Percentiles rank a stretch among this genome's conserved stretches.
phyloP scores from a whole-genome alignment of 2,329 filamentous ascomycete species.

The Epichloe sp. region DNA sequence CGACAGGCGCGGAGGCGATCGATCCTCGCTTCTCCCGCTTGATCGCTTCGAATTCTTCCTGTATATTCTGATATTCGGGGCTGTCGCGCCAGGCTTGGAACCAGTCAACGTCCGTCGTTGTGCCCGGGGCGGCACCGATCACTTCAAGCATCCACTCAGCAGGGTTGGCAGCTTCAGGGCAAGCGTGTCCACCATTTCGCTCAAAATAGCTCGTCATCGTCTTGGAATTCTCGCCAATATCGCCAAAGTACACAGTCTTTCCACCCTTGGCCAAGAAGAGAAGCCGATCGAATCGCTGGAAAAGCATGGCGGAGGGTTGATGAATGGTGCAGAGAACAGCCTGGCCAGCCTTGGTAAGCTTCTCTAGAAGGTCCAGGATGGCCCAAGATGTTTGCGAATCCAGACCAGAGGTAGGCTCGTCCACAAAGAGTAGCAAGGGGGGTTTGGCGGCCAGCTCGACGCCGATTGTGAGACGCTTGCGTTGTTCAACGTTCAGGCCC shows the following conservation, averaged over 20 bases:
- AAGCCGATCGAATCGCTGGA: conserved; percentile 78
- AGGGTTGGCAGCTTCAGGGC: conserved; percentile 58
- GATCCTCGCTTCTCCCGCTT: conserved; percentile 31
- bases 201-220: conserved; percentile 65
- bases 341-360: conserved; percentile 77
- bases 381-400: conserved; percentile 91
- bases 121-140: conserved; percentile 51
- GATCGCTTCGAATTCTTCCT: conserved; percentile 43
- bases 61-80: conserved; percentile 40
- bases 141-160: conserved; percentile 67
- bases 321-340: conserved; percentile 96
- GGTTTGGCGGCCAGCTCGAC: conserved; percentile 94
- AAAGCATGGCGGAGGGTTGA: conserved; percentile 90
- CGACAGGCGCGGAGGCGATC: conserved; percentile 3
- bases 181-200: conserved; percentile 51
- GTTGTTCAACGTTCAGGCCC: conserved; percentile 61
- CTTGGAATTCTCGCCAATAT: conserved; percentile 58
- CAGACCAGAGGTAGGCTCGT: conserved; percentile 89
- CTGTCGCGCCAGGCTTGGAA: conserved; percentile 47
- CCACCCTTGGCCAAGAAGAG: conserved; percentile 67
- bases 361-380: conserved; percentile 77
- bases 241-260: conserved; percentile 68
- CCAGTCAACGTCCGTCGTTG: conserved; percentile 52
- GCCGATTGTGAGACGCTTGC: conserved; percentile 76
- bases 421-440: conserved; percentile 72